phyloP scores from a whole-genome alignment of 805 yeast genomes.

The Schwanniomyces polymorphus region DNA sequence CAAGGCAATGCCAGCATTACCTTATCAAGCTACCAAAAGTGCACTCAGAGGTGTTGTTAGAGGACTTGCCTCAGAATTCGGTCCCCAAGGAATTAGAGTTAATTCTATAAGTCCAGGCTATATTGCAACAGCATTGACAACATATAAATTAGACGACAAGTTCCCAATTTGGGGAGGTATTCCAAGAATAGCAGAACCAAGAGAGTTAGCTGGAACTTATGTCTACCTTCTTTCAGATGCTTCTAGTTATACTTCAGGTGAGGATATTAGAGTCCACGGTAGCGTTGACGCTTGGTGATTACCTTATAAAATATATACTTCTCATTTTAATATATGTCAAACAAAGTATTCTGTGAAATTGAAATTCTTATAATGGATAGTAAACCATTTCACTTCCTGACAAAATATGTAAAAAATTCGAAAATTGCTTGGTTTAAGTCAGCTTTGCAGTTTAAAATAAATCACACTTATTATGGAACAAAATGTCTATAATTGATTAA shows the following conservation, averaged over 20 bases:
- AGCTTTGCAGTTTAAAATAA: too few relatives aligned
- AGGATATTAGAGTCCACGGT: constrained; percentile 78
- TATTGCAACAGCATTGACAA: constrained; percentile 67
- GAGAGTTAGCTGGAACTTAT: constrained; percentile 78
- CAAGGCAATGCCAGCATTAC: constrained; percentile 38
- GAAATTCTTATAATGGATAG: too few relatives aligned
- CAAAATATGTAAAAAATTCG: too few relatives aligned
- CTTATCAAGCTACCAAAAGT: constrained; percentile 45
- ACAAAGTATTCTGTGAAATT: too few relatives aligned
- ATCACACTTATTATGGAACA: too few relatives aligned
- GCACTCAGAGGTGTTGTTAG: constrained; percentile 36
- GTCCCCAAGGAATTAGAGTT: constrained; percentile 55
- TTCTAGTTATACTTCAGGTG: constrained; percentile 74
- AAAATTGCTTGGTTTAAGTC: too few relatives aligned
- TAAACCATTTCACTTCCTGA: too few relatives aligned
- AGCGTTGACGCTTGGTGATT: constrained; percentile 36
- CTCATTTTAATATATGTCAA: too few relatives aligned
- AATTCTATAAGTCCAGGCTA: constrained; percentile 74
- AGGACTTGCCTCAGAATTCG: constrained; percentile 46
- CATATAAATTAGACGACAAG: constrained; percentile 2
- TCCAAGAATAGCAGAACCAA: constrained; percentile 53
- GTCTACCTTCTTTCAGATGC: constrained; percentile 80
- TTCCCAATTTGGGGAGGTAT: constrained; percentile 18
- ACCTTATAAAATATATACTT: too few relatives aligned
- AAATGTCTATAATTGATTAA: too few relatives aligned